These are phyloP conservation scores for Senna tora DNA, from an alignment of 306 rosid species.

Conservation along the genomic window DNA sequence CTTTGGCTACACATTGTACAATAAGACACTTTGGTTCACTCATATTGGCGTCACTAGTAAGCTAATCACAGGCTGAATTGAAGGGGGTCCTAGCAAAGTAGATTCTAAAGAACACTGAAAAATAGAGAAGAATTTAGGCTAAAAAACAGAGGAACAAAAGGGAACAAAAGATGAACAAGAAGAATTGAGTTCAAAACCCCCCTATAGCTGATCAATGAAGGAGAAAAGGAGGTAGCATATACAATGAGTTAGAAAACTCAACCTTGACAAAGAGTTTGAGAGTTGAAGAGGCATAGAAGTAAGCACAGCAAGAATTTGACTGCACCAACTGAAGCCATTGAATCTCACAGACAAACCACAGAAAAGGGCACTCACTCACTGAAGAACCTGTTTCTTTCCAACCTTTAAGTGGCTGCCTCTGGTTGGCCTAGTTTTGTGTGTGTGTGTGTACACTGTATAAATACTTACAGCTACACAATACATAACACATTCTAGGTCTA, in stretches of 20 bases:
- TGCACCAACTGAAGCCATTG: slow-evolving; percentile 70
- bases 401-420: slow-evolving; percentile 68
- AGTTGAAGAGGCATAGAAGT: slow-evolving; percentile 47
- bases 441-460: slow-evolving; percentile 32
- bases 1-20: not conserved
- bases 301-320: slow-evolving; percentile 55
- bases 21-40: slow-evolving; percentile 13
- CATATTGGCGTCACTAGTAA: not conserved
- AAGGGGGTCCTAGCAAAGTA: not conserved
- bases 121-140: slow-evolving; percentile 1
- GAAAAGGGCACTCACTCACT: slow-evolving; percentile 51
- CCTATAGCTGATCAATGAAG: slow-evolving; percentile 3
- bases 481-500: not conserved
- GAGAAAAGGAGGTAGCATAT: not conserved
- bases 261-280: slow-evolving; percentile 64
- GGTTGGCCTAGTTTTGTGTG: slow-evolving; percentile 83
- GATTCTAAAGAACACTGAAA: slow-evolving; percentile 24
- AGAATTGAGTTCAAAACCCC: not conserved
- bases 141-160: slow-evolving; percentile 18
- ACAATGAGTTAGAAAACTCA: slow-evolving; percentile 6
- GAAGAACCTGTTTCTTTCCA: slow-evolving; percentile 51
- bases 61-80: not conserved
- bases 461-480: slow-evolving; percentile 15
- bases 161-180: slow-evolving; percentile 9
- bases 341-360: slow-evolving; percentile 39